phyloP scores from a whole-genome alignment of 2,329 filamentous ascomycete genomes.

The Magnaporthiopsis incrustans region DNA sequence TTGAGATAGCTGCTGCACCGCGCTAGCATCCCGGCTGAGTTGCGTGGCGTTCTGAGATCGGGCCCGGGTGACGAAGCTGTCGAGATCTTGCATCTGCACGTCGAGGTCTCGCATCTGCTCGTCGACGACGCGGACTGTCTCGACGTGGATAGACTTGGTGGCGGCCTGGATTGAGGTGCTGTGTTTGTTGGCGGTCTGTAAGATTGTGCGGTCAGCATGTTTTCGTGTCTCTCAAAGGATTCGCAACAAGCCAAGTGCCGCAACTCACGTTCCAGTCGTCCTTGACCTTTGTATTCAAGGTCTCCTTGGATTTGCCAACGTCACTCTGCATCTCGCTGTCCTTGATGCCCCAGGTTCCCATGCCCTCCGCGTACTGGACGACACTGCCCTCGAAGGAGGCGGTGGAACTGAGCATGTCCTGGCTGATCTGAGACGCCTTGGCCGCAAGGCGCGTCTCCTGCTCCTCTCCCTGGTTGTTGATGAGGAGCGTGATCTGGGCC shows the following conservation, averaged over 20 bases:
- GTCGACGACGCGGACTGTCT: conserved; percentile 84
- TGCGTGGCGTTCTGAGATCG: conserved; percentile 72
- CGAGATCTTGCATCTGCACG: conserved; percentile 80
- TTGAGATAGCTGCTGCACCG: conserved; percentile 55
- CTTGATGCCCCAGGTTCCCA: conserved; percentile 66
- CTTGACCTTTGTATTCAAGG: conserved; percentile 73
- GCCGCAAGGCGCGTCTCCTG: conserved; percentile 65
- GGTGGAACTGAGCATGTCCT: conserved; percentile 57
- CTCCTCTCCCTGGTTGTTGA: conserved; percentile 64
- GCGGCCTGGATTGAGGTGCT: conserved; percentile 77
- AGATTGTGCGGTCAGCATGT: background rate
- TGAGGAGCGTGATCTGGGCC: conserved; percentile 66
- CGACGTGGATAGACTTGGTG: conserved; percentile 79
- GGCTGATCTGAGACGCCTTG: conserved; percentile 54
- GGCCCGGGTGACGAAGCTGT: conserved; percentile 82
- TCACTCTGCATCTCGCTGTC: conserved; percentile 63
- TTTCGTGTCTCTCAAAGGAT: background rate
- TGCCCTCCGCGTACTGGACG: conserved; percentile 57
- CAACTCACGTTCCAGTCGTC: conserved; percentile 72
- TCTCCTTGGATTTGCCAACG: conserved; percentile 65
- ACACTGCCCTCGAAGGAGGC: conserved; percentile 58
- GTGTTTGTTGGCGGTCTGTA: conserved; percentile 64
- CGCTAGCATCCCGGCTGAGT: conserved; percentile 60
- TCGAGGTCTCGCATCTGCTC: conserved; percentile 82
- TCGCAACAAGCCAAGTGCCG: conserved; percentile 16